Conservation (phyloP, 208 protist genomes). For the Acanthamoeba culbertsoni region DNA sequence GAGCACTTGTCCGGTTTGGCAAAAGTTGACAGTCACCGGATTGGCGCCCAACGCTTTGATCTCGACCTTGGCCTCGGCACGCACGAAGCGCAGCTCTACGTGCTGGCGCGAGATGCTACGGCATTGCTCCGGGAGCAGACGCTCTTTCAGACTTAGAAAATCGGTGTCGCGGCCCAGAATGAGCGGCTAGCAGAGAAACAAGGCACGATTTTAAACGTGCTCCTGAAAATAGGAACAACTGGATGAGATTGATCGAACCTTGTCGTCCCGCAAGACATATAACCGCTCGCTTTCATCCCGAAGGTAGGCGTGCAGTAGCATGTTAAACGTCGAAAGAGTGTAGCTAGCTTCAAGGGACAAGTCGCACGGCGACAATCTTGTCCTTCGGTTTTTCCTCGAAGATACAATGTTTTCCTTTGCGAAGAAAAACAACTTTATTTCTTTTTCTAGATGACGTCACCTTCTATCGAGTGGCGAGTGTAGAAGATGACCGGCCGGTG, state of each 20-base stretch:
- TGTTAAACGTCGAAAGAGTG: neutral
- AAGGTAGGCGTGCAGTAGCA: neutral
- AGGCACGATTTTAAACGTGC: neutral
- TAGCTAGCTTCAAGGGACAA: no score
- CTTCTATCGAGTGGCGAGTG: no score
- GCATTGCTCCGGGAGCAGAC: neutral
- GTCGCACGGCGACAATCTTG: neutral
- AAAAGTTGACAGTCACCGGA: neutral
- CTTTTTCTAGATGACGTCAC: neutral
- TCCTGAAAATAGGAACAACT: neutral
- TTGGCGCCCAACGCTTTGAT: neutral
- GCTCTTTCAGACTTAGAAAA: neutral
- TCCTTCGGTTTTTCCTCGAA: neutral
- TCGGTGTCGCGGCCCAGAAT: neutral
- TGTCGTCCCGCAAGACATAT: neutral
- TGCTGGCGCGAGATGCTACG: constrained; percentile 4
- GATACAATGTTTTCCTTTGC: neutral
- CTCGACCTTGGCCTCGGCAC: neutral
- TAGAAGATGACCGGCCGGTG: neutral
- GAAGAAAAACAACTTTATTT: no score
- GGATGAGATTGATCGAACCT: neutral
- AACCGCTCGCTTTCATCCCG: neutral
- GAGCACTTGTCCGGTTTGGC: neutral
- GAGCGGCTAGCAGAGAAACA: neutral
- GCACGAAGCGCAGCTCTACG: neutral